Conservation (phyloP, 2,329 filamentous ascomycete genomes). For the Aaosphaeria arxii region DNA sequence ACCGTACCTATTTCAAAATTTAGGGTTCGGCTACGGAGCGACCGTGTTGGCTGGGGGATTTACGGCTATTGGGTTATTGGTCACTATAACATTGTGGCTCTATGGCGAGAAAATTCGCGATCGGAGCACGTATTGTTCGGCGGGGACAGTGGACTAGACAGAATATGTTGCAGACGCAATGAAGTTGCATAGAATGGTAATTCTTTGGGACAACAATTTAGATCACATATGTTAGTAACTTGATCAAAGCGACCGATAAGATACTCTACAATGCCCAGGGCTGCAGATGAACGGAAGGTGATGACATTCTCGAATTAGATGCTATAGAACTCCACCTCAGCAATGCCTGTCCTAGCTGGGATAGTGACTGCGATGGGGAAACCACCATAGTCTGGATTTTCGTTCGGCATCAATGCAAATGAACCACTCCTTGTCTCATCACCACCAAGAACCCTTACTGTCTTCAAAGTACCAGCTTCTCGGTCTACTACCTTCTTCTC, state of each 20-base stretch:
- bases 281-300: no score
- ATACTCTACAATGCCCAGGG: no score
- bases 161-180: no score
- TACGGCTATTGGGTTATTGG: neutral
- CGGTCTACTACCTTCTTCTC: conserved; percentile 36
- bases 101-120: conserved; percentile 4
- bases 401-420: conserved; percentile 52
- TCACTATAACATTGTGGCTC: conserved; percentile 2
- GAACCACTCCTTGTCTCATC: conserved; percentile 37
- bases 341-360: conserved; percentile 42
- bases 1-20: conserved; percentile 24
- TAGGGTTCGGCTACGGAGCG: conserved; percentile 33
- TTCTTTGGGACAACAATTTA: no score
- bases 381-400: conserved; percentile 52
- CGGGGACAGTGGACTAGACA: no score
- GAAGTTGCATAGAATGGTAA: no score
- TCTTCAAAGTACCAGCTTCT: conserved; percentile 29
- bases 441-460: conserved; percentile 34
- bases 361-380: conserved; percentile 53
- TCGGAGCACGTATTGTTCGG: conserved; percentile 6
- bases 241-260: no score
- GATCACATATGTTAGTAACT: no score
- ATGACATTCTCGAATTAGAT: neutral
- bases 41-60: conserved; percentile 10
- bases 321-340: conserved; percentile 1